Percentiles rank a stretch among this genome's conserved stretches.
phyloP scores from a whole-genome alignment of 176 grass and related monocot species.

The Phragmites australis region DNA sequence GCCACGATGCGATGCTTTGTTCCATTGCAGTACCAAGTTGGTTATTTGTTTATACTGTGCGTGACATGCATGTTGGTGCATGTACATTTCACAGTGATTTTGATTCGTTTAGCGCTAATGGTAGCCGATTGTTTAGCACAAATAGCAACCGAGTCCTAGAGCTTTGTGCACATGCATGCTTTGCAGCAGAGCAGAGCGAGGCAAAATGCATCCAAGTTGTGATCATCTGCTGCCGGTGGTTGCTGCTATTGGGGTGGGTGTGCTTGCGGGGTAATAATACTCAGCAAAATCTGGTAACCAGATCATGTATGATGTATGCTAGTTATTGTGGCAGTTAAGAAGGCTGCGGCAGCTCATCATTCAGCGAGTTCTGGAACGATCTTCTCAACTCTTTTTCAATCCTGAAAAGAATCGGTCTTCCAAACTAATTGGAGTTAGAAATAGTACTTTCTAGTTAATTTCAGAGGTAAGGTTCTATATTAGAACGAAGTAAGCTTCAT shows the following conservation, averaged over 20 bases:
- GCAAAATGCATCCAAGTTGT: slow-evolving; percentile 21
- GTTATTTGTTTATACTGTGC: slow-evolving; percentile 35
- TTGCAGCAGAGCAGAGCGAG: background rate
- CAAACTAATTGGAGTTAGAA: background rate
- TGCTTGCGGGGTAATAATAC: background rate
- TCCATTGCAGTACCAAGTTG: slow-evolving; percentile 32
- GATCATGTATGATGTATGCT: slow-evolving; percentile 20
- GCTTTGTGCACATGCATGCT: slow-evolving; percentile 29
- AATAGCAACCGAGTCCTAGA: slow-evolving; percentile 10
- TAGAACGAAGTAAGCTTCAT: background rate
- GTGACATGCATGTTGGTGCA: slow-evolving; percentile 27
- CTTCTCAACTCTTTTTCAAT: background rate
- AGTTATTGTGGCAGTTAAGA: background rate
- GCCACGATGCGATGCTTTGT: background rate
- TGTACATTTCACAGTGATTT: slow-evolving; percentile 20
- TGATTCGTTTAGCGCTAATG: background rate
- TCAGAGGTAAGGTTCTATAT: background rate
- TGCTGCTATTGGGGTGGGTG: background rate
- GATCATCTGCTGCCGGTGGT: slow-evolving; percentile 39
- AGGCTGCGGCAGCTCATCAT: background rate
- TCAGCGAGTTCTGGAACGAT: background rate
- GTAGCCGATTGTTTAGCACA: slow-evolving; percentile 21
- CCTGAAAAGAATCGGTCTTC: background rate
- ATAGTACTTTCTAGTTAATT: background rate
- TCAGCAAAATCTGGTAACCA: background rate